Evolutionary conservation across 2,329 filamentous ascomycete species (phyloP).

Genomic region (Parascedosporium putredinis): DNA sequence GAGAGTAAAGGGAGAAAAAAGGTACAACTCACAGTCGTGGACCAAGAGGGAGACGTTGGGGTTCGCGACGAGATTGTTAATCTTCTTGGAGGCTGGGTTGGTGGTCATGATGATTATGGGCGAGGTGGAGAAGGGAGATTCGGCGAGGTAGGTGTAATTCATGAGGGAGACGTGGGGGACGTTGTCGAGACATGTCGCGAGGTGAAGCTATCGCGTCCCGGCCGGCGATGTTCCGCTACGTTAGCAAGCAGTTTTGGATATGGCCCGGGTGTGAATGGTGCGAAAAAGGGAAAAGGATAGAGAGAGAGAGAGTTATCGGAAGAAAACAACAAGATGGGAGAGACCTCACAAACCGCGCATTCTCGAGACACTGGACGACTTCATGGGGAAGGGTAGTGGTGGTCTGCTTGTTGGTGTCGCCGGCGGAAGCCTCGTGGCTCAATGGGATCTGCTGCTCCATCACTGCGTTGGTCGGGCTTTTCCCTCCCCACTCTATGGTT

Average conservation of each 20-base stretch:
- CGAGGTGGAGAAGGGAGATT: slow-evolving; percentile 54
- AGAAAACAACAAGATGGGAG: too few relatives aligned
- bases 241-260: slow-evolving; percentile 7
- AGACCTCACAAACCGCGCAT: slow-evolving; percentile 87
- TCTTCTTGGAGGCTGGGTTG: slow-evolving; percentile 68
- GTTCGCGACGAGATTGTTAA: slow-evolving; percentile 71
- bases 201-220: slow-evolving; percentile 78
- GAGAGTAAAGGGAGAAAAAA: not conserved
- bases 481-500: too few relatives aligned
- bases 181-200: slow-evolving; percentile 79
- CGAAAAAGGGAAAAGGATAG: too few relatives aligned
- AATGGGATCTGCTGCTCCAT: slow-evolving; percentile 56
- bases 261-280: slow-evolving; percentile 11
- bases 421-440: slow-evolving; percentile 65
- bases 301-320: too few relatives aligned
- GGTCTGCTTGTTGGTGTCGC: slow-evolving; percentile 59
- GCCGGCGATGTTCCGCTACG: slow-evolving; percentile 4
- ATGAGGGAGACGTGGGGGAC: slow-evolving; percentile 89
- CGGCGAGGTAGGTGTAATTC: slow-evolving; percentile 96
- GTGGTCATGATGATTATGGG: slow-evolving; percentile 95
- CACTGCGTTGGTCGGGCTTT: not conserved
- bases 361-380: slow-evolving; percentile 83
- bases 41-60: slow-evolving; percentile 88
- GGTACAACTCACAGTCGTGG: slow-evolving; percentile 59
- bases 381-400: slow-evolving; percentile 66